Evolutionary conservation across 106 monocot genomes (phyloP), one percentile per base, ranked within the genome.

Genomic region (Hemerocallis citrina): DNA sequence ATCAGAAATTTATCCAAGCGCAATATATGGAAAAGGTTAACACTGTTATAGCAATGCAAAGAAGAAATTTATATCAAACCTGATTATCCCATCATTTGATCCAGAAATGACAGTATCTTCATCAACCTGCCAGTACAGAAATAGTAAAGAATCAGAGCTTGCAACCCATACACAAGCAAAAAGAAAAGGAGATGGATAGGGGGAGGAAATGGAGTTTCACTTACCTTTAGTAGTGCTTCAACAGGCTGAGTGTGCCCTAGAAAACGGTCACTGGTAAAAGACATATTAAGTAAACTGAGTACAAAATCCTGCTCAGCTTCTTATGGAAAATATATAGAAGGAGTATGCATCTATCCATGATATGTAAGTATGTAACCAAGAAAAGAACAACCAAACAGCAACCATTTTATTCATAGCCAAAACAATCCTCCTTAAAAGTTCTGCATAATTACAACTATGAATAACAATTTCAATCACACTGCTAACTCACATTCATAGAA

Each of bases 51-150:
- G 29, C 17, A 30, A 30, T 21, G 8, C 19, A 42, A 28, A 5
- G 21, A 34, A 38, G 27, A 52, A 63, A 52, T 45, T 28, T 59
- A 51, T 45, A 36, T 0, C 64, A 44, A 47, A 92, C 96, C 91
- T 87, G 73, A 92, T 85, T 42, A 98, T 64, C 58, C 96, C 96
- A 73, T 98, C 96, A 49, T 82, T 78, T 19, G 91, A 81, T 61
- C 91, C 96, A 67, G 88, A 87, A 68, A 98, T 88, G 31, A 98
- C 65, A 62, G 88, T 92, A 63, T 92, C 92, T 85, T 98, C 96
- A 68, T 92, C 96, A 68, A 92, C 64, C 96, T 95, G 61, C 36
- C 16, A 62, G 5, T 57, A 65, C 21, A 27, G 15, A 27, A 33
- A 41, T 20, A 41, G 40, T 29, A 41, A 61, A 1, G 4, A 35